Evolutionary conservation across 306 rosid genomes (phyloP), one percentile per base, ranked within the genome.

Genomic region (Ziziphus jujuba): DNA sequence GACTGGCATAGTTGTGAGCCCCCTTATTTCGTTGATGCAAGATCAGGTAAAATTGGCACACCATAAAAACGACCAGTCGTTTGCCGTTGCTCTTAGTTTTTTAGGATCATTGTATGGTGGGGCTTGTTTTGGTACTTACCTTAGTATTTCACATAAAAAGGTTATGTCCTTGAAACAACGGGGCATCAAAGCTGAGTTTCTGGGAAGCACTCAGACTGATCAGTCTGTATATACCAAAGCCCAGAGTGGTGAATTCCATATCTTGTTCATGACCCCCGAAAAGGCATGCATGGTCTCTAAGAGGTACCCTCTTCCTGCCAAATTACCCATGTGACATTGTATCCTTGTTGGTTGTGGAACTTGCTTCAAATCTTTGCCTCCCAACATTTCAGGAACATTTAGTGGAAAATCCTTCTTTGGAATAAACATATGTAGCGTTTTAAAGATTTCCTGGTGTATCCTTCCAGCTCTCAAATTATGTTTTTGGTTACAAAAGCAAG

Each of bases 31-130:
- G 19, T 73, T 91, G 79, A 91, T 89, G 97, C 97, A 89, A 80
- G 97, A 87, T 61, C 97, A 91, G 95, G 97, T 89, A 79, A 47
- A 38, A n/a, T n/a, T n/a, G n/a, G n/a, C n/a, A n/a, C n/a, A n/a
- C n/a, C n/a, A n/a, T n/a, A n/a, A n/a, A n/a, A n/a, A n/a, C n/a
- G n/a, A n/a, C n/a, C n/a, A n/a, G n/a, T n/a, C n/a, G n/a, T n/a
- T 22, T 19, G 55, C 15, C 25, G 6, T 12, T 45, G 19, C 24
- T 61, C 13, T 8, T 38, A 6, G 49, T 24, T 24, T 17, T n/a
- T n/a, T 38, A 11, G 36, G n/a, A 17, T 17, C 48, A 61, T 48
- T 36, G 75, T 21, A n/a, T n/a, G n/a, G n/a, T 21, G n/a, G 28
- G 36, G 8, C 59, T n/a, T 23, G 36, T 58, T 57, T 48, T 19